A percentile compares a stretch with the other conserved stretches of the same genome.
Evolutionary conservation across 179 eudicot species (phyloP).

Genomic region (Actinidia polygama): DNA sequence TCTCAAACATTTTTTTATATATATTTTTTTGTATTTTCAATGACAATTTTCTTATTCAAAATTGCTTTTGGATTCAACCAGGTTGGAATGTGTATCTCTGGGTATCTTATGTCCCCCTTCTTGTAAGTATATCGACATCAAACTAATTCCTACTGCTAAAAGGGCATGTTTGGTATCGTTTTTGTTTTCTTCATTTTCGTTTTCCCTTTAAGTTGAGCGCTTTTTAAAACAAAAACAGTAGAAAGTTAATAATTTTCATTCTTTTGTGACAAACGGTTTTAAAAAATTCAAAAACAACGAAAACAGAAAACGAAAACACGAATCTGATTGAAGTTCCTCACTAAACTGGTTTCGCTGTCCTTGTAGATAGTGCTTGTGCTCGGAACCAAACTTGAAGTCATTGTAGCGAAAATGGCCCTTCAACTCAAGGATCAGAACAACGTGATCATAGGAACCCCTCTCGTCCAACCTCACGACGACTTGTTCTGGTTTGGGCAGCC

Average conservation of each 20-base stretch:
- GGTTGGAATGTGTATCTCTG: constrained; percentile 31
- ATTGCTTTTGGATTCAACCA: constrained; percentile 18
- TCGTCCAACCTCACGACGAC: constrained; percentile 29
- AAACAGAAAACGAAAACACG: no score
- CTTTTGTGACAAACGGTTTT: no score
- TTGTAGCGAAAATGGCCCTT: constrained; percentile 30
- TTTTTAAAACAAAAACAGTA: no score
- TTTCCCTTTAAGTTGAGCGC: no score
- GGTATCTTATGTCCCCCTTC: constrained; percentile 24
- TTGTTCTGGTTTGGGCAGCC: constrained; percentile 32
- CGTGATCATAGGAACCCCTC: constrained; percentile 27
- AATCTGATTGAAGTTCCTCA: no score
- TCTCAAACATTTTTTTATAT: background rate
- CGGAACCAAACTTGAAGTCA: constrained; percentile 33
- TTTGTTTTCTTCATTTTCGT: no score
- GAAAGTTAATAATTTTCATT: no score
- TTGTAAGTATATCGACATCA: constrained; percentile 18
- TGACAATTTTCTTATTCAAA: background rate
- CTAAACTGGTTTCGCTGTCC: background rate
- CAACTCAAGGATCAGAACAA: constrained; percentile 25
- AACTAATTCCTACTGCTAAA: background rate
- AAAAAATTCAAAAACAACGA: no score
- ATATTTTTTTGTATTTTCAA: background rate
- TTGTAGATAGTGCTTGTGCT: constrained; percentile 27
- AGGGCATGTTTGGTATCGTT: no score